Conservation (phyloP, 2,329 filamentous ascomycete genomes). For the Incumbomyces delicatus region DNA sequence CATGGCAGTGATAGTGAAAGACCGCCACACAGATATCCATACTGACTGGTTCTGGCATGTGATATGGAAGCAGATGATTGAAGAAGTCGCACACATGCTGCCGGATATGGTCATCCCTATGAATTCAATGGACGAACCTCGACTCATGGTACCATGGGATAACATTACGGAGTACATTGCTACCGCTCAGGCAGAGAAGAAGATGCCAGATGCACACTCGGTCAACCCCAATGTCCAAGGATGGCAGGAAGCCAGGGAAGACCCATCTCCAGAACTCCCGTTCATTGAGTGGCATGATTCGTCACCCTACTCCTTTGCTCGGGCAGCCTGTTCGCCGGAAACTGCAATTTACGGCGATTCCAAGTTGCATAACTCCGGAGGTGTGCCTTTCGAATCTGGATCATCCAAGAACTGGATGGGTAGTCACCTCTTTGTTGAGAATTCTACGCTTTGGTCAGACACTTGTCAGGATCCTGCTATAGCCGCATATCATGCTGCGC, state of each 20-base stretch:
- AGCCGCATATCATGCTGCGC: conserved; percentile 37
- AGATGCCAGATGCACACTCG: not conserved
- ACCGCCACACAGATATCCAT: not conserved
- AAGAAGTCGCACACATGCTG: conserved; percentile 28
- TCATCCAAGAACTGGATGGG: conserved; percentile 21
- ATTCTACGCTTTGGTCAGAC: conserved; percentile 38
- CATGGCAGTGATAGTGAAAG: conserved; percentile 4
- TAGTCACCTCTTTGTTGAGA: conserved; percentile 35
- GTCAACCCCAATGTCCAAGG: not conserved
- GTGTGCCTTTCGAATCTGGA: not conserved
- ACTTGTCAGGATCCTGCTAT: conserved; percentile 38
- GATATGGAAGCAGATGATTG: conserved; percentile 23
- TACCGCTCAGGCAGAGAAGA: conserved; percentile 20
- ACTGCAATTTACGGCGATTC: conserved; percentile 24
- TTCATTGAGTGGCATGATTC: not conserved
- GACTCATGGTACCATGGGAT: conserved; percentile 40
- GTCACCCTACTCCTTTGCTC: conserved; percentile 2
- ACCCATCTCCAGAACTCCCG: not conserved
- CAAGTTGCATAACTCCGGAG: not conserved
- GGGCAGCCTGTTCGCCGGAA: conserved; percentile 22
- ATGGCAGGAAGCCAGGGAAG: not conserved
- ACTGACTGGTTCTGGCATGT: conserved; percentile 7
- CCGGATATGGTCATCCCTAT: conserved; percentile 40
- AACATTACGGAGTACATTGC: conserved; percentile 31
- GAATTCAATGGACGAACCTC: conserved; percentile 42